These are phyloP conservation scores for Zymoseptoria tritici DNA, from an alignment of 2,329 filamentous ascomycete species.

Conservation along the genomic window DNA sequence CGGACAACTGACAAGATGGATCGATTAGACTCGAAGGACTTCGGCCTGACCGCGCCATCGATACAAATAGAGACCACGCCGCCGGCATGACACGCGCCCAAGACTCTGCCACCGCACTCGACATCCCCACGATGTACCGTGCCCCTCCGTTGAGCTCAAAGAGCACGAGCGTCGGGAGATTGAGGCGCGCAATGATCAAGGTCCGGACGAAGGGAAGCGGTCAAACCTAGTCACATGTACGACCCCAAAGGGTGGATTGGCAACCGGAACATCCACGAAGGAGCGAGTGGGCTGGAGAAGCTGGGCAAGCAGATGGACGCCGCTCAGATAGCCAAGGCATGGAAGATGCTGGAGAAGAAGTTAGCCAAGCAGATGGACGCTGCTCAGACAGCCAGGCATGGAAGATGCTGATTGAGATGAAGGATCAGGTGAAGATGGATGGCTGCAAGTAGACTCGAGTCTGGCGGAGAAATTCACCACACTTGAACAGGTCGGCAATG, in stretches of 20 bases:
- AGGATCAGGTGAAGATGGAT: conserved; percentile 12
- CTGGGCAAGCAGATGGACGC: conserved; percentile 16
- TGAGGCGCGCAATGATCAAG: conserved; percentile 11
- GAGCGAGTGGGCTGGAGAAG: conserved; percentile 11
- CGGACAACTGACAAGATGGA: background rate
- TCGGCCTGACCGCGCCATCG: conserved; percentile 7
- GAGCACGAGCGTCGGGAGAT: conserved; percentile 20
- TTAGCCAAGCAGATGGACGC: too few relatives aligned
- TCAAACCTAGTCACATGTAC: too few relatives aligned
- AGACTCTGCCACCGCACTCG: conserved; percentile 11
- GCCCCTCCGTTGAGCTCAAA: conserved; percentile 23
- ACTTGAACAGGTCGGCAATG: conserved; percentile 14
- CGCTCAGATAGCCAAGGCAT: conserved; percentile 9
- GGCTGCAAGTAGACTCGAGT: conserved; percentile 8
- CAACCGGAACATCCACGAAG: conserved; percentile 10
- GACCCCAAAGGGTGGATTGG: too few relatives aligned
- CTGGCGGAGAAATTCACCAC: conserved; percentile 8
- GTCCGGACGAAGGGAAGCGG: too few relatives aligned
- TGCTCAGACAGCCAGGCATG: too few relatives aligned
- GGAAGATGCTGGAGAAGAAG: conserved; percentile 10
- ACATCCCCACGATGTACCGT: conserved; percentile 25
- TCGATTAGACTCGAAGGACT: conserved; percentile 12
- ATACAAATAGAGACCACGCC: conserved; percentile 5
- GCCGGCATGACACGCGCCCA: conserved; percentile 5
- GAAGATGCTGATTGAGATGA: too few relatives aligned